A percentile compares a stretch with the other conserved stretches of the same genome.
These are phyloP conservation scores for Beauveria scarabaeidicola DNA, from an alignment of 2,329 filamentous ascomycete genomes.

Conservation along the genomic window DNA sequence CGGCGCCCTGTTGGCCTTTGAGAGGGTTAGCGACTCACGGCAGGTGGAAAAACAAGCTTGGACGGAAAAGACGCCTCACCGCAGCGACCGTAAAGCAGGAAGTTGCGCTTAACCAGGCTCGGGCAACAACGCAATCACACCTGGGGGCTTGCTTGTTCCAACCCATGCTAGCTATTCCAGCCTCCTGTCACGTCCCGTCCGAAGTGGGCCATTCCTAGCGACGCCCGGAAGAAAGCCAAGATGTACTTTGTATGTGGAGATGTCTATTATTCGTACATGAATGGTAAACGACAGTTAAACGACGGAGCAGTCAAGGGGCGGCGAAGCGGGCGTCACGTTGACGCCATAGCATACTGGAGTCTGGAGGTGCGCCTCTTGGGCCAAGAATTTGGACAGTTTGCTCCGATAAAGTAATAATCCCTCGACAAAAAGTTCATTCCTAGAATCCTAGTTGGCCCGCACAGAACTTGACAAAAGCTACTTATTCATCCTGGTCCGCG, in stretches of 20 bases:
- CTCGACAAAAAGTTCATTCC: too few species aligned
- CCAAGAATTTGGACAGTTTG: too few species aligned
- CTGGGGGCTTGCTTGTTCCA: background rate
- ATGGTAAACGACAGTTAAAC: too few species aligned
- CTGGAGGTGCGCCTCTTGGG: background rate
- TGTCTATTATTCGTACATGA: too few species aligned
- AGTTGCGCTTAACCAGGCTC: conserved; percentile 4
- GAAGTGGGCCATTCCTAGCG: conserved; percentile 4
- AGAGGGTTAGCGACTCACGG: background rate
- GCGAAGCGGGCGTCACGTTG: background rate
- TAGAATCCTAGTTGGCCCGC: background rate
- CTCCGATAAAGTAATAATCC: too few species aligned
- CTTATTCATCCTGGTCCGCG: background rate
- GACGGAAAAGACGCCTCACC: conserved; percentile 10
- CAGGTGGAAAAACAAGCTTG: conserved; percentile 5
- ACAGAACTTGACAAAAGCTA: background rate
- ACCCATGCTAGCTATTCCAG: background rate
- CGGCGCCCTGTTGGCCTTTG: background rate
- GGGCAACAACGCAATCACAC: conserved; percentile 5
- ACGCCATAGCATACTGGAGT: background rate
- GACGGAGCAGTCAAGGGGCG: background rate
- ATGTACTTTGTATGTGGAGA: background rate
- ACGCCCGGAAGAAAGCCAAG: background rate
- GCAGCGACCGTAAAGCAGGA: background rate
- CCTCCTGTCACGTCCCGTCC: conserved; percentile 6